Conservation (phyloP, 768 basidiomycete genomes). For the Tricholoma sp. region DNA sequence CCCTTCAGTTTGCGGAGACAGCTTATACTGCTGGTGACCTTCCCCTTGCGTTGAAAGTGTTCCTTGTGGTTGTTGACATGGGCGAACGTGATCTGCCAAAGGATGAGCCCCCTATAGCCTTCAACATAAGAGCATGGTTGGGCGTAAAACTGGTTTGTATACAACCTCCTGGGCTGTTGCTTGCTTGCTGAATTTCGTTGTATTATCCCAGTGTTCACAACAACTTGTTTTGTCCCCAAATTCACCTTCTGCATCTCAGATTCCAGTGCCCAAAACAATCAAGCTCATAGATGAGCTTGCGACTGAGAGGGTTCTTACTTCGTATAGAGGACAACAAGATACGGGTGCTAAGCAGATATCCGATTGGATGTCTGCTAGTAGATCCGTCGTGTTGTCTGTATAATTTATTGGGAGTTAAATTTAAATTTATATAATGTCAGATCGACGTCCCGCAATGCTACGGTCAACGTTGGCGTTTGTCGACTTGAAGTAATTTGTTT, state of each 20-base stretch:
- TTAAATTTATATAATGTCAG: no score
- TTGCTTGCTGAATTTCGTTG: neutral
- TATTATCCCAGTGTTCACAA: constrained; percentile 47
- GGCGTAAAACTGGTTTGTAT: constrained; percentile 72
- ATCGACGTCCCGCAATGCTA: no score
- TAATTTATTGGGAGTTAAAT: neutral
- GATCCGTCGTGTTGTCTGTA: neutral
- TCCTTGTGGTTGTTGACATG: constrained; percentile 78
- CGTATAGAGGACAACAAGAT: constrained; percentile 48
- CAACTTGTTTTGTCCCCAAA: constrained; percentile 42
- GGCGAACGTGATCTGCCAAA: constrained; percentile 45
- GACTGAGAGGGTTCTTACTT: constrained; percentile 61
- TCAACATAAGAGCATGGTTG: constrained; percentile 73
- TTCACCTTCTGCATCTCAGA: constrained; percentile 51
- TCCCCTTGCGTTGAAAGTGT: constrained; percentile 73
- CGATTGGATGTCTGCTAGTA: constrained; percentile 11
- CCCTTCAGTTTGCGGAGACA: constrained; percentile 83
- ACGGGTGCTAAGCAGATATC: constrained; percentile 39
- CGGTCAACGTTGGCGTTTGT: no score
- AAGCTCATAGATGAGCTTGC: constrained; percentile 64
- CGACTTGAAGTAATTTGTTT: no score
- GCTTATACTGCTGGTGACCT: constrained; percentile 77
- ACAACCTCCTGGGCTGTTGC: neutral
- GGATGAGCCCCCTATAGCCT: constrained; percentile 43
- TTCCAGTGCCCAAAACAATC: constrained; percentile 50